Base-by-base conservation (phyloP, 2,329 filamentous ascomycete genomes). In the Hymenoscyphus fraxineus region DNA sequence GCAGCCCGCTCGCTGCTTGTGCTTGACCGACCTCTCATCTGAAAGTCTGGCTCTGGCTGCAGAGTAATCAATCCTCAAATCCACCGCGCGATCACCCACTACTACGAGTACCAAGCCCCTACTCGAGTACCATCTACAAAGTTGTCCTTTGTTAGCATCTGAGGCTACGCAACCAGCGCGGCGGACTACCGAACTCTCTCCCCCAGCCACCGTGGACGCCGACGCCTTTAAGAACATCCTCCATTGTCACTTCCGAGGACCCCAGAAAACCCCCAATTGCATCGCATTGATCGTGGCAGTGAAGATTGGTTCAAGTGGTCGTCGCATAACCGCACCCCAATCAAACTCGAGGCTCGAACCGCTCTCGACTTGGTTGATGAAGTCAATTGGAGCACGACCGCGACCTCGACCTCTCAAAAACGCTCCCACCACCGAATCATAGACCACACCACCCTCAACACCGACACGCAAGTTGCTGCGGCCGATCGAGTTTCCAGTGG, bases 381-480 rank as follows among this genome's bases (percentile, higher is more conserved):
- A 32, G 27, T 40, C 19, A 22, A 32, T 31, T 55, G 40, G 40
- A 38, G 22, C 16, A 13, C 58, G 22, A 51, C 41, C 59, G 7
- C 27, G 22, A 39, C 40, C 59, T 40, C 27, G 22, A 39, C 27
- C 59, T 40, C 13, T 22, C 38, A 1, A 35, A 41, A 31, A 4
- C 58, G 13, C 16, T 35, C 32, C 22, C 22, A 59, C 38, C n/a
- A 59, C 57, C 31, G n/a, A 15, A 58, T 38, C 56, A 38, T 40
- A 38, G 32, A 38, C 56, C 56, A 58, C 32, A 58, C 19, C 27
- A 58, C 32, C 32, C n/a, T 22, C 56, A 54, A 31, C 47, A 19
- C 47, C 22, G 19, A 58, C 56, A 58, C 56, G 32, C 56, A 58
- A 58, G 56, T 16, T 58, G 35, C 56, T 58, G 31, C 56, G 31